Evolutionary conservation across 2,329 filamentous ascomycete species (phyloP).

Genomic region (Fusarium robinianum): DNA sequence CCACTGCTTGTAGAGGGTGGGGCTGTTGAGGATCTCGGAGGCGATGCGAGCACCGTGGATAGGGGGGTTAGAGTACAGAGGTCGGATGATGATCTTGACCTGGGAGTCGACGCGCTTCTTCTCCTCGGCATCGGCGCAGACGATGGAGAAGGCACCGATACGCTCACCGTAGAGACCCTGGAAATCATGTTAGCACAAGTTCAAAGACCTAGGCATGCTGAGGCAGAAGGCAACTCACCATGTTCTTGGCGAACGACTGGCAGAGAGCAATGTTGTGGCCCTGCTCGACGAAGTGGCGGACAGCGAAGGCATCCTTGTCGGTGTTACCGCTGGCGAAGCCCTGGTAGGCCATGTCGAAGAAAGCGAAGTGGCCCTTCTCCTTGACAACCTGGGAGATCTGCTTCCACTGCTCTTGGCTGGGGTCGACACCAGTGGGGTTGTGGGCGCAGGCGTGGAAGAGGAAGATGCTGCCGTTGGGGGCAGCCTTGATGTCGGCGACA

Average conservation of each 20-base stretch:
- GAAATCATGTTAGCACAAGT: slow-evolving; percentile 11
- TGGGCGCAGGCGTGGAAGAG: slow-evolving; percentile 96
- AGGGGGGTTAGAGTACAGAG: slow-evolving; percentile 97
- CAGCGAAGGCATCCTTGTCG: slow-evolving; percentile 88
- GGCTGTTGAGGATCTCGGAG: slow-evolving; percentile 85
- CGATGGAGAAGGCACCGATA: slow-evolving; percentile 93
- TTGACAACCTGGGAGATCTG: slow-evolving; percentile 87
- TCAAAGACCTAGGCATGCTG: neutral
- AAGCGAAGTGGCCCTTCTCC: slow-evolving; percentile 84
- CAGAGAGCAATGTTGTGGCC: slow-evolving; percentile 87
- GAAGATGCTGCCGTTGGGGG: slow-evolving; percentile 85
- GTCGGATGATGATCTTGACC: slow-evolving; percentile 96
- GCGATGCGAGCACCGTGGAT: slow-evolving; percentile 96
- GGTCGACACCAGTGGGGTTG: slow-evolving; percentile 97
- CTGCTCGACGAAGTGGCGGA: slow-evolving; percentile 90
- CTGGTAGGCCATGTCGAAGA: slow-evolving; percentile 99
- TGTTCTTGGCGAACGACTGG: slow-evolving; percentile 99
- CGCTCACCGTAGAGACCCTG: slow-evolving; percentile 97
- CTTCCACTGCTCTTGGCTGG: slow-evolving; percentile 88
- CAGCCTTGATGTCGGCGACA: slow-evolving; percentile 85
- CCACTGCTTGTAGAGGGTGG: slow-evolving; percentile 89
- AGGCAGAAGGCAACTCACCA: slow-evolving; percentile 60
- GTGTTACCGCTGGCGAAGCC: slow-evolving; percentile 94
- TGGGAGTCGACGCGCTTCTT: slow-evolving; percentile 96
- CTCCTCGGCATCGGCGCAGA: slow-evolving; percentile 83